Evolutionary conservation across 768 basidiomycete genomes (phyloP), one percentile per base, ranked within the genome.

Genomic region (Podaxis carcinomalis): DNA sequence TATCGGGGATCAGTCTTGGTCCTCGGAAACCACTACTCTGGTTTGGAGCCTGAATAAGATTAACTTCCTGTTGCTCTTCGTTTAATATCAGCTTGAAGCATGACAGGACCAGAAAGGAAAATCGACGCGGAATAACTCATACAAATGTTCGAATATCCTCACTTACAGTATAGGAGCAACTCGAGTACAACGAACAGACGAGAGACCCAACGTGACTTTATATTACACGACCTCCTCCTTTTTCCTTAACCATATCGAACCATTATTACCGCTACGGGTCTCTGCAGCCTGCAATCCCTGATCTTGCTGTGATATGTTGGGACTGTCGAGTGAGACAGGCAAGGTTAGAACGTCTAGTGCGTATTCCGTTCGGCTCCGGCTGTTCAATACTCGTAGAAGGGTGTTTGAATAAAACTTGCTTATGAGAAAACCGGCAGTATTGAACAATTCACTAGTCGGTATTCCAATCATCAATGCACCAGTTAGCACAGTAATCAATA

Each of bases 391-490:
- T 16, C 57, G 47, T 10, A 58, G 13, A 32, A 58, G 35, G 1
- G 57, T 50, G 16, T 50, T 50, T 16, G 57, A 35, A 39, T 58
- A 39, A 21, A 58, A 35, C 36, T 58, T 58, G 32, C 57, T 47
- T 5, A 50, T 37, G 10, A 50, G 47, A 28, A 49, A 58, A 9
- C 35, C 57, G 1, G 47, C 35, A n/a, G 50, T 23, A 27, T 58
- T 58, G 36, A 37, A 58, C 9, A 10, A 11, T 50, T 50, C 47
- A 44, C 57, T 58, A 23, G 40, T 19, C 2, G 57, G 57, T 16
- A 14, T 13, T 32, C 35, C 46, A 58, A 58, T 10, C 19, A 37
- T 50, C 14, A 58, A 23, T 9, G 39, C 14, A 23, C 32, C 21
- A 27, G 35, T 21, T 25, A 37, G 10, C n/a, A 39, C 16, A 16